A percentile compares a stretch with the other conserved stretches of the same genome.
phyloP scores from a whole-genome alignment of 441 rosid genomes.

The Monsonia emarginata region DNA sequence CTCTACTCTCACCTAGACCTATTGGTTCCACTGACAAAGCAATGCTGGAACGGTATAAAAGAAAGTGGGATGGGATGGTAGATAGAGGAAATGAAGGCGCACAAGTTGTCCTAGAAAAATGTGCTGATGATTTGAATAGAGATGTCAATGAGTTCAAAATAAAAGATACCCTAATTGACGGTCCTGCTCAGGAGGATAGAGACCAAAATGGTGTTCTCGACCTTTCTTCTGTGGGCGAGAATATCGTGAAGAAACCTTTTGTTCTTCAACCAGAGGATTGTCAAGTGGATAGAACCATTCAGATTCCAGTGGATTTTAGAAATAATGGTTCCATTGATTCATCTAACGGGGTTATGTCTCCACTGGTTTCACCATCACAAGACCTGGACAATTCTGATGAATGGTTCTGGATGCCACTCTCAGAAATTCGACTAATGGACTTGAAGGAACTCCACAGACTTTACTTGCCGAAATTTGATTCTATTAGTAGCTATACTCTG shows the following conservation, averaged over 20 bases:
- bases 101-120: conserved; percentile 19
- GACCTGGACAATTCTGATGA: conserved; percentile 38
- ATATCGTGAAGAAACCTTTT: conserved; percentile 18
- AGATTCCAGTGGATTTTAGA: conserved; percentile 23
- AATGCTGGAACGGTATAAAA: conserved; percentile 22
- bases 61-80: conserved; percentile 17
- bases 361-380: conserved; percentile 25
- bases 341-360: conserved; percentile 21
- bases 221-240: conserved; percentile 25
- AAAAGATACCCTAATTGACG: conserved; percentile 37
- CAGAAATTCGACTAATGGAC: conserved; percentile 48
- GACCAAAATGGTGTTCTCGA: conserved; percentile 21
- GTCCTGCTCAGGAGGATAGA: conserved; percentile 20
- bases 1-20: conserved; percentile 45
- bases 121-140: conserved; percentile 19
- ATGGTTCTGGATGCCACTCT: conserved; percentile 81
- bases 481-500: conserved; percentile 28
- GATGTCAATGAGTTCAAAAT: conserved; percentile 27
- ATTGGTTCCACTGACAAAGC: conserved; percentile 28
- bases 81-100: conserved; percentile 20
- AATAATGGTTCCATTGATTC: conserved; percentile 16
- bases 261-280: conserved; percentile 24
- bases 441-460: conserved; percentile 51
- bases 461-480: conserved; percentile 44
- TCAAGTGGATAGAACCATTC: conserved; percentile 33